Conservation (phyloP, 345 rosid species). For the Pugionium dolabratum region DNA sequence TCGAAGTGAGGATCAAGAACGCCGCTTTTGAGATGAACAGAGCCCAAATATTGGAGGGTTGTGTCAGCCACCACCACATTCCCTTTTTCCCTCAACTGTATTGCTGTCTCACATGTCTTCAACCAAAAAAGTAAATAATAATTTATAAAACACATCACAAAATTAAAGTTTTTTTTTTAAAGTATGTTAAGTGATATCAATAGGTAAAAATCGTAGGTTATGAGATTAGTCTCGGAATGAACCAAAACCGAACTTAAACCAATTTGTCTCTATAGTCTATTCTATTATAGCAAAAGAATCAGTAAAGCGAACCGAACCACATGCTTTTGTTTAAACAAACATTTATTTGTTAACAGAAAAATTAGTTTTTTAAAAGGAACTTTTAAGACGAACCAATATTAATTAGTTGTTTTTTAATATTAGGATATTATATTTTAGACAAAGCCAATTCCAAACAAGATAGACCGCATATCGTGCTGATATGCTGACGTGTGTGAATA, state of each 20-base stretch:
- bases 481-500: neutral
- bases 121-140: neutral
- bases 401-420: neutral
- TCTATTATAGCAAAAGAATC: too few species aligned
- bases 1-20: constrained; percentile 56
- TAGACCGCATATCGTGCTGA: neutral
- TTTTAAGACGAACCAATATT: neutral
- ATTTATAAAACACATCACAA: too few species aligned
- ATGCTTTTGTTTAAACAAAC: too few species aligned
- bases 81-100: constrained; percentile 56
- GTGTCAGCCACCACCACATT: constrained; percentile 50
- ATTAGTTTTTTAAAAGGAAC: neutral
- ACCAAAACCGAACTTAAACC: too few species aligned
- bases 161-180: too few species aligned
- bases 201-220: too few species aligned
- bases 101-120: constrained; percentile 58
- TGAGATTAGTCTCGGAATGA: too few species aligned
- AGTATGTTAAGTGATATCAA: too few species aligned
- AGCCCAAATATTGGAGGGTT: constrained; percentile 54
- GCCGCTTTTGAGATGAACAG: constrained; percentile 55
- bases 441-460: constrained; percentile 31
- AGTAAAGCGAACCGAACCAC: neutral
- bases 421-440: constrained; percentile 2
- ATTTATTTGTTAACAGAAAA: neutral
- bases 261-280: too few species aligned